These are phyloP conservation scores for Cercospora sp. DNA, from an alignment of 2,329 filamentous ascomycete genomes.

Conservation along the genomic window DNA sequence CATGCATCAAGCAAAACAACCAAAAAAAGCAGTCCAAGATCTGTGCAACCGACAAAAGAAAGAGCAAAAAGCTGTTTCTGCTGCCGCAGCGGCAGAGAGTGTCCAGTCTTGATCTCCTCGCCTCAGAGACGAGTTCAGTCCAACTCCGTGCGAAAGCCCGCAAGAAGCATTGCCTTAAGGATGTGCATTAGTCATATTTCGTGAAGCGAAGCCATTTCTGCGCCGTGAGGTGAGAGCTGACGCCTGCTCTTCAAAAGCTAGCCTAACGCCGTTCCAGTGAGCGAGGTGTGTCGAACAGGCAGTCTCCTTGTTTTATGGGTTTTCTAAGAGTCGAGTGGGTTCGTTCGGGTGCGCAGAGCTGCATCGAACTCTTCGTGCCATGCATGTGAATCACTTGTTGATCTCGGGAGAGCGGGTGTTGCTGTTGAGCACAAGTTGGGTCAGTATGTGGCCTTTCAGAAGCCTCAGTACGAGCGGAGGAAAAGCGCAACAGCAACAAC, in stretches of 20 bases:
- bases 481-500: constrained; percentile 11
- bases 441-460: constrained; percentile 2
- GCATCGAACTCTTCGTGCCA: constrained; percentile 24
- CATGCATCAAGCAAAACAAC: constrained; percentile 15
- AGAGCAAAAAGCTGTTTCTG: constrained; percentile 2
- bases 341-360: constrained; percentile 30
- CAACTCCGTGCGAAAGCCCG: constrained; percentile 1
- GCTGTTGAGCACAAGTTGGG: constrained; percentile 11
- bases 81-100: constrained; percentile 10
- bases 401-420: constrained; percentile 31
- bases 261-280: constrained; percentile 23
- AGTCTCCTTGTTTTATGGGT: constrained; percentile 20
- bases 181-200: constrained; percentile 17
- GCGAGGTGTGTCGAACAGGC: constrained; percentile 28
- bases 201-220: constrained; percentile 21
- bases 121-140: constrained; percentile 12
- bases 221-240: constrained; percentile 30
- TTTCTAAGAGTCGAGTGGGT: constrained; percentile 27
- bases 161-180: constrained; percentile 13
- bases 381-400: constrained; percentile 27
- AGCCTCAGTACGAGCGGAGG: not conserved
- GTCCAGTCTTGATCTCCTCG: constrained; percentile 17
- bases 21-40: constrained; percentile 6
- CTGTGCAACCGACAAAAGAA: constrained; percentile 17
- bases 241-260: constrained; percentile 18